Evolutionary conservation across 2,329 filamentous ascomycete species (phyloP).

Genomic region (Cladophialophora carrionii): DNA sequence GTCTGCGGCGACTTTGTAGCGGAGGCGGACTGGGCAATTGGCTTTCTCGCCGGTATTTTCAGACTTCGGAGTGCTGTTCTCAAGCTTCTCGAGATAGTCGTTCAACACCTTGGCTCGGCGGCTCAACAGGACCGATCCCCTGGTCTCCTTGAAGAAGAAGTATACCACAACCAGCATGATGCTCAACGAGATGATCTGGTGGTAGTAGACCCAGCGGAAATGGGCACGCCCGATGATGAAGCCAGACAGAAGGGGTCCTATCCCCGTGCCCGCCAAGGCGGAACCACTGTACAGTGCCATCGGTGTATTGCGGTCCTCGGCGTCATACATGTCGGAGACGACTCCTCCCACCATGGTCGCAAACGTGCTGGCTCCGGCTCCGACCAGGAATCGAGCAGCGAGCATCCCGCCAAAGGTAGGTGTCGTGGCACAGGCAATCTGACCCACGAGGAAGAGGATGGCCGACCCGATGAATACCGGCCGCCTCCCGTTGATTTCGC

Average conservation of each 20-base stretch:
- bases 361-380: slow-evolving; percentile 71
- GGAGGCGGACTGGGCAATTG: slow-evolving; percentile 14
- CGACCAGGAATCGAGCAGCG: slow-evolving; percentile 70
- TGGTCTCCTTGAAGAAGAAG: slow-evolving; percentile 77
- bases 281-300: slow-evolving; percentile 87
- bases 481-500: slow-evolving; percentile 82
- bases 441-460: slow-evolving; percentile 65
- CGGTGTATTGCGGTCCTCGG: slow-evolving; percentile 77
- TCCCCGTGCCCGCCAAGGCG: slow-evolving; percentile 76
- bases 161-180: slow-evolving; percentile 67
- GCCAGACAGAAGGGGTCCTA: slow-evolving; percentile 73
- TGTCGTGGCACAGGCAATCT: slow-evolving; percentile 74
- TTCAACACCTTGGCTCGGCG: slow-evolving; percentile 75
- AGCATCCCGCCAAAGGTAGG: slow-evolving; percentile 72
- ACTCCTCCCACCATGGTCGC: slow-evolving; percentile 92
- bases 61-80: slow-evolving; percentile 52
- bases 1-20: slow-evolving; percentile 36
- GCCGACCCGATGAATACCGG: slow-evolving; percentile 79
- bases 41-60: slow-evolving; percentile 50
- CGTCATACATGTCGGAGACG: slow-evolving; percentile 81
- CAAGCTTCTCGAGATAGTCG: slow-evolving; percentile 71
- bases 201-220: slow-evolving; percentile 90
- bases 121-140: slow-evolving; percentile 77
- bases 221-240: slow-evolving; percentile 67
- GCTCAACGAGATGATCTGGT: slow-evolving; percentile 73